Evolutionary conservation across 2,329 filamentous ascomycete species (phyloP).

Genomic region (Rhytidhysteron rufulum): DNA sequence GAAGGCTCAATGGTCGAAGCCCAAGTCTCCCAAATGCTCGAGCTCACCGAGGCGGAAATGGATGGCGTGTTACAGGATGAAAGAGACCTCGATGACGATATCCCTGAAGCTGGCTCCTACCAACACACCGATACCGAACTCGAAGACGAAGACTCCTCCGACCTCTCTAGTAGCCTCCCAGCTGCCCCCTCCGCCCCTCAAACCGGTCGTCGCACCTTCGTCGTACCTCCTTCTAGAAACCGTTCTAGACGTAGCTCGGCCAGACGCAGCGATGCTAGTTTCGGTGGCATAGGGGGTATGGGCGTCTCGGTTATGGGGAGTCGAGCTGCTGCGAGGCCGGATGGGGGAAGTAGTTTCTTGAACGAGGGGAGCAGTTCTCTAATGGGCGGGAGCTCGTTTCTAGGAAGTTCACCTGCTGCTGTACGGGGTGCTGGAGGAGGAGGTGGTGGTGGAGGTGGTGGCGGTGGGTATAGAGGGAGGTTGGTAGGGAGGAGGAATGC

Average conservation of each 20-base stretch:
- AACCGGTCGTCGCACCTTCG: conserved; percentile 9
- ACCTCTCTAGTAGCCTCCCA: conserved; percentile 11
- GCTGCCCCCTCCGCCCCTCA: too few species aligned
- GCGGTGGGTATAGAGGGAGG: too few species aligned
- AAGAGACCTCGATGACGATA: conserved; percentile 48
- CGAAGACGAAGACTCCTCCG: conserved; percentile 35
- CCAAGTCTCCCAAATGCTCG: conserved; percentile 35
- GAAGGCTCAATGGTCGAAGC: conserved; percentile 42
- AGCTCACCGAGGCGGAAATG: conserved; percentile 46
- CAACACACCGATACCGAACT: conserved; percentile 53
- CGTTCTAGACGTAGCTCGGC: conserved; percentile 18
- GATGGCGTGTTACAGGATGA: conserved; percentile 46
- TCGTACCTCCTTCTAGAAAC: too few species aligned
- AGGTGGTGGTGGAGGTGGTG: too few species aligned
- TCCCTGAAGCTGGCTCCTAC: conserved; percentile 52
- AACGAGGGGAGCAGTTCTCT: conserved; percentile 32
- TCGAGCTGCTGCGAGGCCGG: conserved; percentile 15
- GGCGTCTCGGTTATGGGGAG: not conserved
- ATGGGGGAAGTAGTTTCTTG: conserved; percentile 17
- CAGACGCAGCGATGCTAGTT: conserved; percentile 15
- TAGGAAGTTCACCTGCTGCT: conserved; percentile 30
- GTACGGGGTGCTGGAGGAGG: conserved; percentile 10
- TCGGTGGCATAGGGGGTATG: conserved; percentile 4
- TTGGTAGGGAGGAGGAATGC: too few species aligned
- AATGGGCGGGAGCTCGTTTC: conserved; percentile 33